Evolutionary conservation across 495 filamentous ascomycete genomes (phyloP), one percentile per base, ranked within the genome.

Genomic region (Aspergillus kassunensis): DNA sequence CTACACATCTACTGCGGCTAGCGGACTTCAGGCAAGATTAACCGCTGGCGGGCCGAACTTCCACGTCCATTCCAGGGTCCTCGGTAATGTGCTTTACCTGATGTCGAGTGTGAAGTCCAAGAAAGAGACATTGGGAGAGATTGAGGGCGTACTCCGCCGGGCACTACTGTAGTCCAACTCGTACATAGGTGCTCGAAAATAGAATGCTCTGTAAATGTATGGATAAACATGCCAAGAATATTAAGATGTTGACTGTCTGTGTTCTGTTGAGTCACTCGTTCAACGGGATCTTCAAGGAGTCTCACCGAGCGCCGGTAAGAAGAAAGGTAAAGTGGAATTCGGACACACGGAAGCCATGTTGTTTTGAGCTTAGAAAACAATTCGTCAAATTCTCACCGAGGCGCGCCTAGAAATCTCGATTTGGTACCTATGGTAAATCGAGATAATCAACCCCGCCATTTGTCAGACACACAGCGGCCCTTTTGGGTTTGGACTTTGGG

Each of bases 21-120:
- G 69, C 46, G 73, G 75, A 0, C 63, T 90, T n/a, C 80, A 87
- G 37, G 67, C 78, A 31, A 68, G 56, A 24, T 63, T 90, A 43
- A 62, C 79, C 12, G 53, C 41, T 12, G 66, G 71, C 10, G 61
- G 59, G 24, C 54, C 64, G 21, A 53, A 68, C 8, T 83, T 80
- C 68, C 80, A 80, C 53, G 73, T 90, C 13, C 87, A 91, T 68
- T 83, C 78, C n/a, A 68, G 88, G 15, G 84, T 87, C 4, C 68
- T 91, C 25, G 88, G 87, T 0, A 89, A 90, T 67, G 83, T 89
- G 15, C 65, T 90, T 3, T 91, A 91, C 66, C 55, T 90, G 23
- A 90, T 91, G 87, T 79, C 85, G 5, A 81, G 83, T 56, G 76
- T 85, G 60, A 87, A 75, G 1, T 80, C 80, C 1, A 76, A 64